Base-by-base conservation (phyloP, 2,329 filamentous ascomycete genomes). In the Aspergillus sp. region DNA sequence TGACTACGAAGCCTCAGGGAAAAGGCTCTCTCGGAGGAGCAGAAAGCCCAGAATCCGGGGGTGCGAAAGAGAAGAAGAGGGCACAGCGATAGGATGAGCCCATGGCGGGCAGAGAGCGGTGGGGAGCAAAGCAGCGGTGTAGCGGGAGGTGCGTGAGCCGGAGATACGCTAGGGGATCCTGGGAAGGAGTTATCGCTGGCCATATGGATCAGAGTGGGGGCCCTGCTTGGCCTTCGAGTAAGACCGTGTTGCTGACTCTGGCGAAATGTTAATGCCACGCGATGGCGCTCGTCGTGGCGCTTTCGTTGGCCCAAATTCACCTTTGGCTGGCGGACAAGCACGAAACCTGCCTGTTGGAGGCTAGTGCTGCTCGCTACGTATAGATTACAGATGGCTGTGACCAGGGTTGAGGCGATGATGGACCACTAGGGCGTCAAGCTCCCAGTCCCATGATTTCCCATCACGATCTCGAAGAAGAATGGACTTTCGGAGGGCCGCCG, bases 41-140 rank as follows among this genome's bases (percentile, higher is more conserved):
- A 68, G 64, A 70, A 68, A 60, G 62, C 66, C 63, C 64, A 67
- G 62, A 68, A 68, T 66, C 66, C 62, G 66, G 62, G 62, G 65
- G 59, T 64, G 62, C 62, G 61, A 66, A 59, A 64, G 62, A 65
- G 68, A 65, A 62, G 63, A 64, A 62, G 59, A 60, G 54, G 63
- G 59, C 66, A 39, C 63, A 66, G 61, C 65, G 64, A 71, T 65
- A 68, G 69, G 67, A 69, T 64, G 65, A 68, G 57, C 63, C 62
- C 63, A 66, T 66, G 62, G 60, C 53, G 55, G 60, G 61, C 54
- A 63, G 60, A 65, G 72, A 68, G 69, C 73, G 76, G 76, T 76
- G 77, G 71, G 71, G 68, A 72, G 67, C 67, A 70, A 75, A 76
- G 71, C 71, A 74, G 74, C 74, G 74, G 74, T 76, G 74, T 76